These are phyloP conservation scores for Rhizophora mangle DNA, from an alignment of 345 rosid species.

Conservation along the genomic window DNA sequence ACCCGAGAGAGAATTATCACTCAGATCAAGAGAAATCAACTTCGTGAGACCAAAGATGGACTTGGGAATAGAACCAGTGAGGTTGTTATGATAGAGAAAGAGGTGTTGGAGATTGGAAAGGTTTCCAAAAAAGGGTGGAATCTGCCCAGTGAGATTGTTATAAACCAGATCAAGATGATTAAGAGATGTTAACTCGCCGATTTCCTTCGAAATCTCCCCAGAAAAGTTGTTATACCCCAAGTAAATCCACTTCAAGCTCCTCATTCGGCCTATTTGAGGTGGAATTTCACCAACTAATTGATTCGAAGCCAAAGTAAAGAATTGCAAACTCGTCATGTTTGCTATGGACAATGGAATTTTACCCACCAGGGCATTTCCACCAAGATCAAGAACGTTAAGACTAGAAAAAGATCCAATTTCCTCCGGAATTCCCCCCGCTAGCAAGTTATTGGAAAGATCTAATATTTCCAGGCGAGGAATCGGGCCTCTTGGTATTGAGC, in stretches of 20 bases:
- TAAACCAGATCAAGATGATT: constrained; percentile 86
- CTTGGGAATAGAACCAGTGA: constrained; percentile 52
- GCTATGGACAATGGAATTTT: constrained; percentile 48
- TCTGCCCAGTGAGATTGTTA: constrained; percentile 71
- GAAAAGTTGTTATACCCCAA: constrained; percentile 85
- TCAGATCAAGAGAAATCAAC: constrained; percentile 71
- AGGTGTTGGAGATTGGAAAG: constrained; percentile 55
- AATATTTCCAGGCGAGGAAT: constrained; percentile 41
- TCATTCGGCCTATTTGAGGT: constrained; percentile 42
- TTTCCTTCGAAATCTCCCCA: constrained; percentile 62
- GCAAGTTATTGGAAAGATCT: constrained; percentile 84
- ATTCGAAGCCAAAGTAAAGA: constrained; percentile 78
- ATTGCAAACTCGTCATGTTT: constrained; percentile 47
- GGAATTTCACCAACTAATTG: constrained; percentile 64
- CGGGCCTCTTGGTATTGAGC: constrained; percentile 42
- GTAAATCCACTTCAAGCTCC: constrained; percentile 72
- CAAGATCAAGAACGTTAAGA: constrained; percentile 67
- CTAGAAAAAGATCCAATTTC: constrained; percentile 52
- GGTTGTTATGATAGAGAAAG: constrained; percentile 79
- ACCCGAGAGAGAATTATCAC: constrained; percentile 69
- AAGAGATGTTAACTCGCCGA: constrained; percentile 50
- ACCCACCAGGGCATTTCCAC: constrained; percentile 72
- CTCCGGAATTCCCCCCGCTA: constrained; percentile 50
- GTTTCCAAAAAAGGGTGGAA: constrained; percentile 62
- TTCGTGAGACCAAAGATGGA: constrained; percentile 51